phyloP scores from a whole-genome alignment of 2,329 filamentous ascomycete genomes.

The Aspergillus cejpii region DNA sequence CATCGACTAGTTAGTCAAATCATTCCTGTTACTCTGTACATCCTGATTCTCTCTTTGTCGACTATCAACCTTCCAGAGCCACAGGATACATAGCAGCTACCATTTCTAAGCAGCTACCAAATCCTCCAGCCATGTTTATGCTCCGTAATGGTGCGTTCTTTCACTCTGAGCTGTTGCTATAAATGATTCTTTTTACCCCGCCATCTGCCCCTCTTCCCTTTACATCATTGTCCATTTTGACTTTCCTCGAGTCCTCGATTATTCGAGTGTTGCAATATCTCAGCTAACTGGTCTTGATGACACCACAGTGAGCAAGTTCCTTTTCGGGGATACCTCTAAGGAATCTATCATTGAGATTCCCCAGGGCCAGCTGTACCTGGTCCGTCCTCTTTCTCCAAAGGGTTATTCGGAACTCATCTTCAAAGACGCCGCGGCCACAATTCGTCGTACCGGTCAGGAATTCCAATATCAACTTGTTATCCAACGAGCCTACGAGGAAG shows the following conservation, averaged over 20 bases:
- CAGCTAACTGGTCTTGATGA: constrained; percentile 8
- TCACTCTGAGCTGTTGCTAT: constrained; percentile 17
- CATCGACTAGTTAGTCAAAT: not conserved
- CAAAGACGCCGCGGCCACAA: constrained; percentile 88
- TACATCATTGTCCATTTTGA: not conserved
- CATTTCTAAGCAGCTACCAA: constrained; percentile 21
- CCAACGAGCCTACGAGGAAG: constrained; percentile 94
- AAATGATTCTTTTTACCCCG: constrained; percentile 11
- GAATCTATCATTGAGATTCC: constrained; percentile 91
- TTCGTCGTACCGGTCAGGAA: constrained; percentile 87
- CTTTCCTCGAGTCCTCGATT: not conserved
- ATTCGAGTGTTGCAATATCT: too few relatives aligned
- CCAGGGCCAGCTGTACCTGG: constrained; percentile 94
- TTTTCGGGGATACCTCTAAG: constrained; percentile 83
- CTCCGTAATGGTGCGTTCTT: constrained; percentile 48
- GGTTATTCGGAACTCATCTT: constrained; percentile 98
- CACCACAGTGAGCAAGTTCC: constrained; percentile 73
- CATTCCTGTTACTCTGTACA: constrained; percentile 10
- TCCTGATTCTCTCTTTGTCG: constrained; percentile 4
- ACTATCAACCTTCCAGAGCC: not conserved
- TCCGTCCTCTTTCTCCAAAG: constrained; percentile 89
- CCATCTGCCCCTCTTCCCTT: constrained; percentile 16
- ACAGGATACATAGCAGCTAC: constrained; percentile 14
- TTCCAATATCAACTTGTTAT: constrained; percentile 97
- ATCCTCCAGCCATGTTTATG: constrained; percentile 48